Conservation (phyloP, 805 yeast genomes). For the Blastobotrys mokoenaii region DNA sequence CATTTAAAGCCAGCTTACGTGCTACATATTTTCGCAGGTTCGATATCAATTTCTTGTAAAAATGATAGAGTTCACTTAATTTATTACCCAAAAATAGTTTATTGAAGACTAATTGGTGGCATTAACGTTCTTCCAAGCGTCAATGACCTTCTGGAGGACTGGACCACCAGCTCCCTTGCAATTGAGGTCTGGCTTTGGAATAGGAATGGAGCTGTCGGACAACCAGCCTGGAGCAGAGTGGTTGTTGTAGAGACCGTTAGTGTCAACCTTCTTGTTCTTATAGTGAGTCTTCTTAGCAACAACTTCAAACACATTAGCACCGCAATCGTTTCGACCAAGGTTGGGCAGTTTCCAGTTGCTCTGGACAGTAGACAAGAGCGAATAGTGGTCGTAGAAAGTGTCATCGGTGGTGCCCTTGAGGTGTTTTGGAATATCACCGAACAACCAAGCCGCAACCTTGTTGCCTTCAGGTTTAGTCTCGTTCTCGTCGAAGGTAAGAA, state of each 20-base stretch:
- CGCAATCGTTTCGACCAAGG: slow-evolving; percentile 44
- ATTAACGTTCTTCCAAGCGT: too few species aligned
- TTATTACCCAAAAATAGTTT: too few species aligned
- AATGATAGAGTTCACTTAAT: too few species aligned
- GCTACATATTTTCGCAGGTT: too few species aligned
- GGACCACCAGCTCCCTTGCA: slow-evolving; percentile 14
- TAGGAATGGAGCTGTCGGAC: slow-evolving; percentile 1
- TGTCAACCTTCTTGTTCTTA: slow-evolving; percentile 11
- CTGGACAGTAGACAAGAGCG: slow-evolving; percentile 40
- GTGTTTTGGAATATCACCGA: slow-evolving; percentile 38
- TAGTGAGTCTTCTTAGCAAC: slow-evolving; percentile 32
- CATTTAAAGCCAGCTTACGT: too few species aligned
- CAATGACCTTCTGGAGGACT: background rate
- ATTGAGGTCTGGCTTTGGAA: slow-evolving; percentile 8
- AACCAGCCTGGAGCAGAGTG: slow-evolving; percentile 10
- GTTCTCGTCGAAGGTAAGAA: slow-evolving; percentile 45
- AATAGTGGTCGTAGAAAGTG: slow-evolving; percentile 46
- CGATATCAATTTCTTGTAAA: too few species aligned
- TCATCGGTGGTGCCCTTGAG: slow-evolving; percentile 37
- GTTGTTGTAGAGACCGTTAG: slow-evolving; percentile 9
- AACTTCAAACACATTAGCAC: slow-evolving; percentile 39
- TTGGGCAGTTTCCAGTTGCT: slow-evolving; percentile 43
- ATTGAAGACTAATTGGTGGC: too few species aligned
- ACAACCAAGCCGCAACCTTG: slow-evolving; percentile 37
- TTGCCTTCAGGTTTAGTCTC: slow-evolving; percentile 37